Conservation (phyloP, 2,329 filamentous ascomycete species). For the Calonectria pseudoreteaudii region DNA sequence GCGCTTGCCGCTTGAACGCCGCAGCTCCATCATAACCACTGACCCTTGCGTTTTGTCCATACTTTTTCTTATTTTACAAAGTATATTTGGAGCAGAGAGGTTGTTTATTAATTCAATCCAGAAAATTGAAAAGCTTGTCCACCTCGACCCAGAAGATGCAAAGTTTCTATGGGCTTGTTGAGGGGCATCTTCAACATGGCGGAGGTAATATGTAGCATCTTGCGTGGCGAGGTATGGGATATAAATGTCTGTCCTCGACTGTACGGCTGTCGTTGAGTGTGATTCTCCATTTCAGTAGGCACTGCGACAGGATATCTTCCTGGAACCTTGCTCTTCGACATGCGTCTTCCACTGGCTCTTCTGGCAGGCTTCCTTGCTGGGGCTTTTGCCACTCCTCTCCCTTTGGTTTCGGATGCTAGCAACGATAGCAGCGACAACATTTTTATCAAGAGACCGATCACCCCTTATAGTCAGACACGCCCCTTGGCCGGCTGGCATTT, state of each 20-base stretch:
- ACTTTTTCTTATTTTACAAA: not conserved
- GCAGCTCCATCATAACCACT: not conserved
- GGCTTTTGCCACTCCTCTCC: constrained; percentile 9
- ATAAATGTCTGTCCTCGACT: not conserved
- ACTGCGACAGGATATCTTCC: not conserved
- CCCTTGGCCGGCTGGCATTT: not conserved
- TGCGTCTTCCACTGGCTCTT: constrained; percentile 8
- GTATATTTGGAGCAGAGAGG: not conserved
- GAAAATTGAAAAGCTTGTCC: too few species aligned
- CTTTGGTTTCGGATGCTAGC: not conserved
- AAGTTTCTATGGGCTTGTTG: not conserved
- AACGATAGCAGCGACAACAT: not conserved
- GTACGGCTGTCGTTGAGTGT: too few species aligned
- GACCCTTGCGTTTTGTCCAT: not conserved
- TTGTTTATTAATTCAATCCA: not conserved
- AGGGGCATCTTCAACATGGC: not conserved
- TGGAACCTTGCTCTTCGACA: not conserved
- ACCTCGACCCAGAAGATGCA: too few species aligned
- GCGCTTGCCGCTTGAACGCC: not conserved
- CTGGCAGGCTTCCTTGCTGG: not conserved
- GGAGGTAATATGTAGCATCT: not conserved
- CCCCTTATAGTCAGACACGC: too few species aligned
- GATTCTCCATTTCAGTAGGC: too few species aligned
- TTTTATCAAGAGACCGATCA: not conserved
- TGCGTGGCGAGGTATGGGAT: not conserved